Evolutionary conservation across 2,329 filamentous ascomycete species (phyloP), one percentile per base, ranked within the genome.

Genomic region (Pseudopithomyces chartarum): DNA sequence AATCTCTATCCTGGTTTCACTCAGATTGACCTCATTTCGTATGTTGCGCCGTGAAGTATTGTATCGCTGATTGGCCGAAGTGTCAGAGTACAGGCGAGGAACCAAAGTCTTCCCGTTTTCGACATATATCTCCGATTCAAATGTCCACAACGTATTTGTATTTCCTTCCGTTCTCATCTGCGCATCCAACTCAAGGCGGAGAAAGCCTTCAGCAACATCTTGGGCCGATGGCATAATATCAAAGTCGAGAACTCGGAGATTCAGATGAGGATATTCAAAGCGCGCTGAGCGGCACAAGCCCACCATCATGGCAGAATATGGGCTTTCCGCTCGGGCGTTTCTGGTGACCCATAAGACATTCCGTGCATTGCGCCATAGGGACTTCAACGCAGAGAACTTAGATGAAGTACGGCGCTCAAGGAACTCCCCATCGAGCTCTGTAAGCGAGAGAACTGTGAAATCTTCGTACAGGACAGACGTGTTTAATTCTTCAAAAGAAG

Each of bases 31-130:
- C 8, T 58, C 39, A 10, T 52, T 19, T n/a, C 19, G 38, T n/a
- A 58, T 33, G 3, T 42, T 34, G 7, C 65, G 64, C 23, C 52
- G 50, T 15, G 57, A 55, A 13, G 64, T 62, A 47, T 69, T 69
- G 32, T 63, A 62, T 17, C 67, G 58, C 29, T 62, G 44, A 44
- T 69, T 69, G 2, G 33, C 38, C 3, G 46, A 20, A 29, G 5
- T 13, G 38, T 54, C 33, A 8, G 39, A 45, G 47, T 54, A 54
- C 23, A 58, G 39, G 33, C 55, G 51, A 50, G 55, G 55, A 51
- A 58, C 54, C 3, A 29, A 19, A 3, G 32, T 42, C 22, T 48
- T 3, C 7, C 34, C 55, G 13, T 54, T 34, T 5, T 26, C 42
- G 23, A 54, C 12, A 47, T 51, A 22, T 38, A 58, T 10, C 23